Base-by-base conservation (phyloP, 768 basidiomycete species). In the Rhizopogon roseolus region DNA sequence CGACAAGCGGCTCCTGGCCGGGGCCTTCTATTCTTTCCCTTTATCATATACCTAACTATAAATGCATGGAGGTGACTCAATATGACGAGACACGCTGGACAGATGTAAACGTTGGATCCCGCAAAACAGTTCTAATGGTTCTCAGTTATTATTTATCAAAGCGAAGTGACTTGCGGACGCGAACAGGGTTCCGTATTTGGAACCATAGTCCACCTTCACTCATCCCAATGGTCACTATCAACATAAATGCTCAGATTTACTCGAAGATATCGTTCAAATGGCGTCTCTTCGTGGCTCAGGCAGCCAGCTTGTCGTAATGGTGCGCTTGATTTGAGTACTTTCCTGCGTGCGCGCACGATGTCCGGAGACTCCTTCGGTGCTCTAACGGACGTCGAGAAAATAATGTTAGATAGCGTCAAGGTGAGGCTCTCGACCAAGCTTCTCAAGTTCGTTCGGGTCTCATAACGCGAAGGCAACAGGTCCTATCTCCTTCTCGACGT, bases 401-500 rank as follows among this genome's bases (percentile, higher is more conserved):
- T 90, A 36, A 71, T 93, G 19, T 65, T 81, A 16, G 84, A 89
- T 62, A 82, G 81, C 13, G 84, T 93, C 71, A 90, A 84, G 75
- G 91, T 86, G 58, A 29, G 67, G 39, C 41, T 62, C 25, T 45
- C 52, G 17, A 36, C 22, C 5, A 1, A 19, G 16, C 10, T 28
- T 36, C 37, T 38, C 10, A 41, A 32, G 17, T 41, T 44, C 10
- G 34, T 37, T 44, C 6, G 34, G 14, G 19, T 48, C 46, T 48
- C 34, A 48, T 48, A 22, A 17, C 25, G 11, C 16, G 9, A 48
- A 97, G 94, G 81, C 87, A 2, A 89, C 90, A 27, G 97, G 97
- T 0, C 95, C 97, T 1, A 75, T 98, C 48, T 83, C 94, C 0
- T 82, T 94, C 60, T 78, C 95, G 45, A 82, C 83, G 1, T 98